These are phyloP conservation scores for Talaromyces sp. DNA, from an alignment of 2,329 filamentous ascomycete genomes.

Conservation along the genomic window DNA sequence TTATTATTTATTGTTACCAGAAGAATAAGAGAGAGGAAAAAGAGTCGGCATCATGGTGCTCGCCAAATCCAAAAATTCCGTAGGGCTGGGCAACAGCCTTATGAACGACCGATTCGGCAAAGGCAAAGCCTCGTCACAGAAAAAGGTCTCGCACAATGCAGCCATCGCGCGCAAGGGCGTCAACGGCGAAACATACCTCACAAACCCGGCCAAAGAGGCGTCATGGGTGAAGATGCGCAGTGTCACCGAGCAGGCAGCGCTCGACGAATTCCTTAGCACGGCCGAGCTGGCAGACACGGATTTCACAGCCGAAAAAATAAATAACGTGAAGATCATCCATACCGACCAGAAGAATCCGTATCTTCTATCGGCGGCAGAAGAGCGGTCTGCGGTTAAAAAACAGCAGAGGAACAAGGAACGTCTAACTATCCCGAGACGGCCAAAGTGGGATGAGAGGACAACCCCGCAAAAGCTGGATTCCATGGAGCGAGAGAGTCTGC, in stretches of 20 bases:
- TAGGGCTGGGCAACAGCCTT: constrained; percentile 91
- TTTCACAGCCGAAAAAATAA: constrained; percentile 98
- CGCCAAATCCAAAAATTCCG: constrained; percentile 90
- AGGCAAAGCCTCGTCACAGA: constrained; percentile 78
- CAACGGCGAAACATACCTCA: constrained; percentile 84
- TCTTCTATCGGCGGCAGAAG: constrained; percentile 77
- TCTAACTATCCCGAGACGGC: constrained; percentile 83
- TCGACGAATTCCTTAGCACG: constrained; percentile 94
- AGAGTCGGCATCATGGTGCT: constrained; percentile 55
- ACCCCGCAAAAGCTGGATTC: constrained; percentile 76
- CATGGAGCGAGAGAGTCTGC: constrained; percentile 70
- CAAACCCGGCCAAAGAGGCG: constrained; percentile 84
- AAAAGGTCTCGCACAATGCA: constrained; percentile 58
- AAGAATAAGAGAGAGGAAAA: neutral
- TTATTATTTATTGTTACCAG: neutral
- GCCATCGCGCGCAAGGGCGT: constrained; percentile 67
- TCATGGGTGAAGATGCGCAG: constrained; percentile 99
- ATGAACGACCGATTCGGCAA: constrained; percentile 99
- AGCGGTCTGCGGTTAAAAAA: constrained; percentile 70
- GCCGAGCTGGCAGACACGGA: constrained; percentile 97
- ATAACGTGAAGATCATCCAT: constrained; percentile 98
- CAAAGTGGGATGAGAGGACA: constrained; percentile 80
- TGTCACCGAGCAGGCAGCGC: constrained; percentile 90
- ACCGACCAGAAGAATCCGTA: constrained; percentile 94
- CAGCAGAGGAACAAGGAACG: constrained; percentile 73